Conservation (phyloP, 2,329 filamentous ascomycete genomes). For the Penicillium sp. region DNA sequence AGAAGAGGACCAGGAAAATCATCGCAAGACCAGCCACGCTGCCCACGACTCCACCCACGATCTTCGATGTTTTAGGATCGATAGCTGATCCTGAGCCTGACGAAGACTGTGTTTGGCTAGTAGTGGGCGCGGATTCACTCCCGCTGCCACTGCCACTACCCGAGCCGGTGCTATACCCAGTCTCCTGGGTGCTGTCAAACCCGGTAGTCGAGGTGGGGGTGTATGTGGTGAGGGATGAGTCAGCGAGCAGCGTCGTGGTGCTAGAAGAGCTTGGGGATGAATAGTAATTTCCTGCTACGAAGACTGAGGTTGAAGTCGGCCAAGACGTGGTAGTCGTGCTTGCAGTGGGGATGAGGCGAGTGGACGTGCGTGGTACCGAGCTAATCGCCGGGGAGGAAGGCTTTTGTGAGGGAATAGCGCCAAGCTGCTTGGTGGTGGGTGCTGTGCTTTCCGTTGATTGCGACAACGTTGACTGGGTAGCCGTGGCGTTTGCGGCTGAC, state of each 20-base stretch:
- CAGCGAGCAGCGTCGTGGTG: neutral
- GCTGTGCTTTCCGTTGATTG: constrained; percentile 4
- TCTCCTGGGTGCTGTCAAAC: constrained; percentile 4
- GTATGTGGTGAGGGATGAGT: neutral
- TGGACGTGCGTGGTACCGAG: constrained; percentile 13
- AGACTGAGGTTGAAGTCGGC: neutral
- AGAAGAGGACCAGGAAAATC: constrained; percentile 44
- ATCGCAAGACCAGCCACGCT: constrained; percentile 61
- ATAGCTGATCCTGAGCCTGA: constrained; percentile 22
- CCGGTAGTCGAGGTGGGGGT: neutral
- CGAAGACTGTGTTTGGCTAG: constrained; percentile 14
- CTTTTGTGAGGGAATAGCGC: constrained; percentile 13
- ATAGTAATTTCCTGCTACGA: neutral
- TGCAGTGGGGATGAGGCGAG: constrained; percentile 12
- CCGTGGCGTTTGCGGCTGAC: constrained; percentile 6
- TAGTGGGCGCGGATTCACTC: constrained; percentile 11
- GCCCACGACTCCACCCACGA: constrained; percentile 65
- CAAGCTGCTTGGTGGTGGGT: constrained; percentile 7
- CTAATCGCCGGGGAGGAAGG: constrained; percentile 9
- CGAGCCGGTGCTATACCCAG: constrained; percentile 9
- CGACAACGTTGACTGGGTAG: constrained; percentile 5
- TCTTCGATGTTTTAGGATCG: constrained; percentile 50
- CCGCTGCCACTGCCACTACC: constrained; percentile 2
- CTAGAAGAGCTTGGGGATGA: constrained; percentile 1
- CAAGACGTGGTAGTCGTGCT: constrained; percentile 7